A percentile compares a stretch with the other conserved stretches of the same genome.
phyloP scores from a whole-genome alignment of 805 yeast species.

The Hyphopichia homilentoma region DNA sequence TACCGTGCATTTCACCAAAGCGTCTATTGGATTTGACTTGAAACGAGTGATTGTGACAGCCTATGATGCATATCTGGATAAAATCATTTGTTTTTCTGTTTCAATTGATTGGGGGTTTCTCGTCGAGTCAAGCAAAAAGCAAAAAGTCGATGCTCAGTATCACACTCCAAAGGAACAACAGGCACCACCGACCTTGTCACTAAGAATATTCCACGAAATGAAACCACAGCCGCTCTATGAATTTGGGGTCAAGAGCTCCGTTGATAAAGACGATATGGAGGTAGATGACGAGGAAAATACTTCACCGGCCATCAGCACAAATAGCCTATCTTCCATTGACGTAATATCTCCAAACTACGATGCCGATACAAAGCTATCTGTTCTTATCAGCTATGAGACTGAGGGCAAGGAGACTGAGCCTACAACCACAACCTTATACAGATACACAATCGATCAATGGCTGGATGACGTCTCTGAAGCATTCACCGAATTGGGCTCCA shows the following conservation, averaged over 20 bases:
- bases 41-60: constrained; percentile 43
- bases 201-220: constrained; percentile 31
- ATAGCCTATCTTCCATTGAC: constrained; percentile 28
- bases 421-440: constrained; percentile 16
- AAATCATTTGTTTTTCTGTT: constrained; percentile 40
- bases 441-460: constrained; percentile 25
- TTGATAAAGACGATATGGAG: constrained; percentile 16
- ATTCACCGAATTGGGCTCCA: constrained; percentile 26
- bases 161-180: constrained; percentile 46
- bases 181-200: constrained; percentile 35
- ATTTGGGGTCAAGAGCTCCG: constrained; percentile 6
- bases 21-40: constrained; percentile 54
- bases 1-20: constrained; percentile 18
- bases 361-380: constrained; percentile 40
- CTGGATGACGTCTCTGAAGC: constrained; percentile 22
- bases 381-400: constrained; percentile 39
- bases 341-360: constrained; percentile 44
- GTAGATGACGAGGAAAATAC: constrained; percentile 7
- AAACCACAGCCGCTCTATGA: constrained; percentile 17
- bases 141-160: constrained; percentile 45
- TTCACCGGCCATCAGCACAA: not conserved
- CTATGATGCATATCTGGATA: constrained; percentile 30
- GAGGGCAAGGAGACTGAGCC: constrained; percentile 10
- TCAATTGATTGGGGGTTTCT: constrained; percentile 56
- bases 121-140: constrained; percentile 42